phyloP scores from a whole-genome alignment of 805 yeast genomes.

The Pichia phayaonensis region DNA sequence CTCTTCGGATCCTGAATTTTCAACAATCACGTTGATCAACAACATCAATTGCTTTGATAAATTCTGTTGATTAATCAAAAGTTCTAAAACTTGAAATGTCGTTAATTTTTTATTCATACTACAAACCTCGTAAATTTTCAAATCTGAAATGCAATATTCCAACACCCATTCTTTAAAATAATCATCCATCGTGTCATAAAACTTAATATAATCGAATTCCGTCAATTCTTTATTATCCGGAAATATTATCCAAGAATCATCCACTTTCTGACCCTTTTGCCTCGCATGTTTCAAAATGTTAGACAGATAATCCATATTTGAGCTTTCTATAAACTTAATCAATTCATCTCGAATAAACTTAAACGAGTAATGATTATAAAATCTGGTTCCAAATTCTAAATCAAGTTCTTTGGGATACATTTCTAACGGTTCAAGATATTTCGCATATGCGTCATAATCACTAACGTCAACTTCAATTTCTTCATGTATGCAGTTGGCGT shows the following conservation, averaged over 20 bases:
- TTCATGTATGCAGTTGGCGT: slow-evolving; percentile 3
- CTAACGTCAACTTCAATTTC: background rate
- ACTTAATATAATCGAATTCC: slow-evolving; percentile 4
- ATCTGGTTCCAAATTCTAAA: slow-evolving; percentile 2
- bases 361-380: slow-evolving; percentile 6
- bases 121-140: background rate
- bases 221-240: background rate
- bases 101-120: background rate
- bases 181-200: slow-evolving; percentile 9
- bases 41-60: slow-evolving; percentile 4
- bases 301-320: background rate
- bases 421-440: slow-evolving; percentile 4
- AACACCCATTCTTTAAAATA: slow-evolving; percentile 8
- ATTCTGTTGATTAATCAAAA: slow-evolving; percentile 3
- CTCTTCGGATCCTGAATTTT: background rate
- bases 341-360: slow-evolving; percentile 2
- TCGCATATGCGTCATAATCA: background rate
- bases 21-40: slow-evolving; percentile 3
- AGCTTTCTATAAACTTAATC: background rate
- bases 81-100: slow-evolving; percentile 2
- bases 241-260: slow-evolving; percentile 2
- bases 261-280: background rate
- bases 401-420: slow-evolving; percentile 3
- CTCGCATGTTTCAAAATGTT: slow-evolving; percentile 1
- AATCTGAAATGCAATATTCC: background rate